These are phyloP conservation scores for Balamuthia mandrillaris DNA, from an alignment of 208 protist species.

Conservation along the genomic window DNA sequence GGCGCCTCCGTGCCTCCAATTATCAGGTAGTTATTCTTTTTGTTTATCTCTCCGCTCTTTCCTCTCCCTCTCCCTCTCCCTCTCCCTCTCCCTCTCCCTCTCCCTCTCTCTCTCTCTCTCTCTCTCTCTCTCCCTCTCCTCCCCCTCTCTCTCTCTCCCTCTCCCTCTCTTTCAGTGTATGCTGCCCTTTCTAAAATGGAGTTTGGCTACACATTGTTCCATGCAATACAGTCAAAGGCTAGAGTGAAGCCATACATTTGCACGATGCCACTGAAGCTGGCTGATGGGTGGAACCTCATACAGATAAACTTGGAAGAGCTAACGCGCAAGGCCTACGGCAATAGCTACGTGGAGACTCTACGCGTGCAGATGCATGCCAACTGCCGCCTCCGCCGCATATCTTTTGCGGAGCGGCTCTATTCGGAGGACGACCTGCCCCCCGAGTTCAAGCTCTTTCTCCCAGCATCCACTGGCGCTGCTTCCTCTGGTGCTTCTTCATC, in stretches of 20 bases:
- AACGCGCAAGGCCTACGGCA: slow-evolving; percentile 96
- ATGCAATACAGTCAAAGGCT: too few relatives aligned
- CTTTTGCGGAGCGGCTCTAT: slow-evolving; percentile 98
- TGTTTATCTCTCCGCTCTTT: too few relatives aligned
- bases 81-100: too few relatives aligned
- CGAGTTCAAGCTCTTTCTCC: slow-evolving; percentile 85
- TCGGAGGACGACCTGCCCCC: slow-evolving; percentile 98
- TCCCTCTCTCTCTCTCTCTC: too few relatives aligned
- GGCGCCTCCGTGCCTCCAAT: slow-evolving; percentile 97
- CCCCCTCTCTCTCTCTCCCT: too few relatives aligned
- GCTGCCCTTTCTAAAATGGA: background rate
- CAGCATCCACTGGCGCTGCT: too few relatives aligned
- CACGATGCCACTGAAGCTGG: slow-evolving; percentile 98
- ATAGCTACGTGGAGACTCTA: slow-evolving; percentile 98
- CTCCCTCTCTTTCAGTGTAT: background rate
- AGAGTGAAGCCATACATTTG: slow-evolving; percentile 99
- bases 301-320: slow-evolving; percentile 99
- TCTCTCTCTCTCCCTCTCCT: too few relatives aligned
- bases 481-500: too few relatives aligned
- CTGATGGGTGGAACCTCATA: slow-evolving; percentile 99
- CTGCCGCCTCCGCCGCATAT: slow-evolving; percentile 97
- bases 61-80: background rate
- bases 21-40: too few relatives aligned
- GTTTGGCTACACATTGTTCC: background rate
- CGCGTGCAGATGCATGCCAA: slow-evolving; percentile 95